These are phyloP conservation scores for Pelargonium nanum DNA, from an alignment of 345 rosid species.

Conservation along the genomic window DNA sequence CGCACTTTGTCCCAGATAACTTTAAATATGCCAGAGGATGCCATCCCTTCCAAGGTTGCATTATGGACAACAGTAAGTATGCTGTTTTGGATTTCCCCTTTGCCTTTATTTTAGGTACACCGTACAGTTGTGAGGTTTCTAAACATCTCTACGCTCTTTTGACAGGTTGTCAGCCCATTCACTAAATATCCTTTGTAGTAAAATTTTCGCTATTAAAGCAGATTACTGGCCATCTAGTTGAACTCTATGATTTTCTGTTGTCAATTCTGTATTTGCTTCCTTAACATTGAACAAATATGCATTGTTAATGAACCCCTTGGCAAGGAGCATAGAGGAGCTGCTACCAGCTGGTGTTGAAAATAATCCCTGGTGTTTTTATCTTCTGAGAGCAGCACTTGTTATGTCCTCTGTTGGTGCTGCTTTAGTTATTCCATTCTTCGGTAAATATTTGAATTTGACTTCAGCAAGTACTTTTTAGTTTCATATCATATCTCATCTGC, in stretches of 20 bases:
- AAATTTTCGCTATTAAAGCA: background rate
- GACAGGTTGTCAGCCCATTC: slow-evolving; percentile 86
- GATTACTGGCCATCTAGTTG: background rate
- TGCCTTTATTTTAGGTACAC: no score
- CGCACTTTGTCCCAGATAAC: slow-evolving; percentile 83
- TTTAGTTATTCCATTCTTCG: slow-evolving; percentile 76
- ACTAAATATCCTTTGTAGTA: slow-evolving; percentile 62
- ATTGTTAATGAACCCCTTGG: slow-evolving; percentile 74
- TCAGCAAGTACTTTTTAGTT: background rate
- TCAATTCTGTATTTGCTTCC: slow-evolving; percentile 12
- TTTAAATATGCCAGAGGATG: slow-evolving; percentile 63
- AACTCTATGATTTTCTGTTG: background rate
- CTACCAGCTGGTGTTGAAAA: slow-evolving; percentile 44
- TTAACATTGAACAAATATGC: slow-evolving; percentile 45
- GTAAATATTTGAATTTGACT: slow-evolving; percentile 19
- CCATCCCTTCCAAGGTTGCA: slow-evolving; percentile 55
- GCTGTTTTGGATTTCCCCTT: background rate
- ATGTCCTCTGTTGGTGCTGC: slow-evolving; percentile 72
- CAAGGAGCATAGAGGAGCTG: slow-evolving; percentile 84
- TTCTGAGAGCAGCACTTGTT: slow-evolving; percentile 66
- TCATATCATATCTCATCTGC: background rate
- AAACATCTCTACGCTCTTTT: slow-evolving; percentile 9
- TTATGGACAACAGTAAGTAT: slow-evolving; percentile 76
- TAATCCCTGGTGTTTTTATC: slow-evolving; percentile 46
- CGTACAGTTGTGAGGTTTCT: slow-evolving; percentile 9